These are phyloP conservation scores for Strigomonas galati DNA, from an alignment of 208 protist genomes.

Conservation along the genomic window DNA sequence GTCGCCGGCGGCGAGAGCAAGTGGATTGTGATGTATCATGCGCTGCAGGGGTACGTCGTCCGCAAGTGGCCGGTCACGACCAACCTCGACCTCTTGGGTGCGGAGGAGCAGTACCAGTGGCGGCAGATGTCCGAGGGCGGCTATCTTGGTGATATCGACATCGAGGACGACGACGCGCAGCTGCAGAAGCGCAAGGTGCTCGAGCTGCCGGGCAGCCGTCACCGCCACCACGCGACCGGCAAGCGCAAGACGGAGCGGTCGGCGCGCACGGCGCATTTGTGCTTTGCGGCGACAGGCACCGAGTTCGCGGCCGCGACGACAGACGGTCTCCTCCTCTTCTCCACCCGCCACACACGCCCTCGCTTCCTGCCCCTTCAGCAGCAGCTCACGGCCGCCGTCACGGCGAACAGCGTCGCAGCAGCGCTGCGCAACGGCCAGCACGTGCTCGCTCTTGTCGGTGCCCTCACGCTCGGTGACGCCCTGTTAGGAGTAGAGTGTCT, in stretches of 20 bases:
- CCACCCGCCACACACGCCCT: slow-evolving; percentile 63
- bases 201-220: slow-evolving; percentile 87
- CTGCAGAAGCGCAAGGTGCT: slow-evolving; percentile 73
- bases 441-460: slow-evolving; percentile 75
- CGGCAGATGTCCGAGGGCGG: slow-evolving; percentile 79
- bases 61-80: slow-evolving; percentile 89
- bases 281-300: slow-evolving; percentile 76
- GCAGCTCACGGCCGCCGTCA: slow-evolving; percentile 64
- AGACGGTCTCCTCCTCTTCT: slow-evolving; percentile 88
- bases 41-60: slow-evolving; percentile 84
- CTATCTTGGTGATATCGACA: slow-evolving; percentile 81
- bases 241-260: slow-evolving; percentile 86
- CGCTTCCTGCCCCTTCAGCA: slow-evolving; percentile 69
- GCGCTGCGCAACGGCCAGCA: slow-evolving; percentile 51
- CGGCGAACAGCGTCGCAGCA: slow-evolving; percentile 48
- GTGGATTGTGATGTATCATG: slow-evolving; percentile 88
- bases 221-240: slow-evolving; percentile 86
- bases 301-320: slow-evolving; percentile 89
- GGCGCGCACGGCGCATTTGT: slow-evolving; percentile 72
- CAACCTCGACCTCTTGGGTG: slow-evolving; percentile 83
- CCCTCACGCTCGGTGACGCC: slow-evolving; percentile 76
- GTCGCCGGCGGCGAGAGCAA: slow-evolving; percentile 86
- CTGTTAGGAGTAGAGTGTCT: slow-evolving; percentile 75
- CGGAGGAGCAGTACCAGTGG: slow-evolving; percentile 91
- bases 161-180: slow-evolving; percentile 80